Conservation (phyloP, 768 basidiomycete genomes). For the Termitomyces sp. region DNA sequence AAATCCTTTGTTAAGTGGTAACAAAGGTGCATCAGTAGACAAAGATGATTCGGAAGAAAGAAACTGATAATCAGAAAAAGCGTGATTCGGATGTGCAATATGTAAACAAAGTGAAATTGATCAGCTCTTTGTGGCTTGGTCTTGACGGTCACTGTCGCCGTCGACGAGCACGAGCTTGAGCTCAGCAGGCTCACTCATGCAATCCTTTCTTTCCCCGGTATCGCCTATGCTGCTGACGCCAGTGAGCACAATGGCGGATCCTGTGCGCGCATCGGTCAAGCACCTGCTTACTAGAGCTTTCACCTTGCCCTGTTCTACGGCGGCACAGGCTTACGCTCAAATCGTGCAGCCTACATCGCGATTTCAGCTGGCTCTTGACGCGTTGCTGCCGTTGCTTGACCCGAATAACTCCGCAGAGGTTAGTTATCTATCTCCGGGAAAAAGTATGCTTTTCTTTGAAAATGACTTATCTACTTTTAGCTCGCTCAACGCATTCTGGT, state of each 20-base stretch:
- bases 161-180: constrained; percentile 17
- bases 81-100: constrained; percentile 9
- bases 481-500: constrained; percentile 72
- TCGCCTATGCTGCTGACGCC: constrained; percentile 13
- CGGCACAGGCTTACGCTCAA: constrained; percentile 69
- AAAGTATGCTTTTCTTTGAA: constrained; percentile 2
- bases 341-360: constrained; percentile 72
- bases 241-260: constrained; percentile 30
- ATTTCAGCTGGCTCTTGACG: constrained; percentile 82
- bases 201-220: constrained; percentile 20
- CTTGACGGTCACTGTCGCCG: constrained; percentile 16
- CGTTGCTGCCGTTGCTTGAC: constrained; percentile 69
- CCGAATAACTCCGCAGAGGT: constrained; percentile 50
- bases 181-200: constrained; percentile 21
- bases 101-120: constrained; percentile 13
- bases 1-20: neutral
- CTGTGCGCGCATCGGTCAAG: constrained; percentile 57
- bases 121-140: constrained; percentile 9
- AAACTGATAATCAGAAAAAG: neutral
- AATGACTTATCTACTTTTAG: constrained; percentile 27
- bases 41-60: constrained; percentile 3
- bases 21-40: neutral
- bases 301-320: constrained; percentile 71
- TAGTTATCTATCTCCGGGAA: constrained; percentile 10
- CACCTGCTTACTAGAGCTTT: constrained; percentile 65